Conservation (phyloP, 1,139 yeast genomes). For the Pichia sp. region DNA sequence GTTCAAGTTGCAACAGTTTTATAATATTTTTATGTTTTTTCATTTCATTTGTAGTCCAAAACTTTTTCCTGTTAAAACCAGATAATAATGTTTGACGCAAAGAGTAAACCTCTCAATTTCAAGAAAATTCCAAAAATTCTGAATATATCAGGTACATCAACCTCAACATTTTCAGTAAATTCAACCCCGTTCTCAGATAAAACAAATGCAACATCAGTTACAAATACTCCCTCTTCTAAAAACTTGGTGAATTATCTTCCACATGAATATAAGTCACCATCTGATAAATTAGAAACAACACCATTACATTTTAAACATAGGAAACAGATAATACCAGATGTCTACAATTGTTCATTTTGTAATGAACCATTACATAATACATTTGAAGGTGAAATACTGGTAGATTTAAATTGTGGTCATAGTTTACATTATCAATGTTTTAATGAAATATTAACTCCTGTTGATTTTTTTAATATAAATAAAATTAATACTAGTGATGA, state of each 20-base stretch:
- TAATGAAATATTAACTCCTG: conserved; percentile 5
- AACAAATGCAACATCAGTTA: conserved; percentile 3
- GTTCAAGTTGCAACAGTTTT: too few relatives aligned
- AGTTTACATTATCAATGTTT: conserved; percentile 18
- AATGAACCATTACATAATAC: conserved; percentile 15
- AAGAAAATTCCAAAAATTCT: conserved; percentile 9
- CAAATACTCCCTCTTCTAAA: conserved; percentile 2
- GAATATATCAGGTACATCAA: conserved; percentile 11
- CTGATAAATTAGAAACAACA: neutral
- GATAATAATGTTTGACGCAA: neutral
- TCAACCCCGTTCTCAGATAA: conserved; percentile 9
- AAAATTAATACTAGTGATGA: neutral
- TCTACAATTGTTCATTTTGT: conserved; percentile 17
- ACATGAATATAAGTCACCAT: neutral
- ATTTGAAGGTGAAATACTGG: conserved; percentile 18
- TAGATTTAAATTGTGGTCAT: conserved; percentile 20
- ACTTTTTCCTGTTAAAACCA: too few relatives aligned
- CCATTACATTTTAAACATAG: neutral
- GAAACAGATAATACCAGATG: neutral
- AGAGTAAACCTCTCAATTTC: conserved; percentile 1
- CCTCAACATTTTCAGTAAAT: conserved; percentile 1
- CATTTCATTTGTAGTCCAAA: neutral
- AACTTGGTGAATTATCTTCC: neutral
- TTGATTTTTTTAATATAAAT: neutral
- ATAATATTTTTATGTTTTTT: neutral